Evolutionary conservation across 768 basidiomycete species (phyloP).

Genomic region (Udeniomyces megalosporus): DNA sequence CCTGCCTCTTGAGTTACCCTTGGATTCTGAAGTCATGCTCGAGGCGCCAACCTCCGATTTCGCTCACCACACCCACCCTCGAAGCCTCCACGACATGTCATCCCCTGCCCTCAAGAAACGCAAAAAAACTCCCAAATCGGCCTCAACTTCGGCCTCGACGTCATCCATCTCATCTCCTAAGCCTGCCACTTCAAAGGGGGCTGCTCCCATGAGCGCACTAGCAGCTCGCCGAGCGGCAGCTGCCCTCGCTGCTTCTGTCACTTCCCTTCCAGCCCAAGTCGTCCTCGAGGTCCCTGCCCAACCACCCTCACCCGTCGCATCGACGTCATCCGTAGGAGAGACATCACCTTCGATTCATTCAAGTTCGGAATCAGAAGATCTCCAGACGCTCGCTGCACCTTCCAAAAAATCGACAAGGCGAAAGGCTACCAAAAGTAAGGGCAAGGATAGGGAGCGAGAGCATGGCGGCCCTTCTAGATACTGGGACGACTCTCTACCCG

Average conservation of each 20-base stretch:
- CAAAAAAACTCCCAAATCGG: not conserved
- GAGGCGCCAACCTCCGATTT: no score
- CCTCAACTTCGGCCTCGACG: not conserved
- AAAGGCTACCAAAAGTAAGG: not conserved
- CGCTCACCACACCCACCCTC: no score
- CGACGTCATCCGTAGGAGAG: not conserved
- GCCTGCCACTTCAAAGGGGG: not conserved
- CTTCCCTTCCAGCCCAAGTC: not conserved
- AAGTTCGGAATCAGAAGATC: not conserved
- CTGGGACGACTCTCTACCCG: constrained; percentile 1
- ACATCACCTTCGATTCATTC: no score
- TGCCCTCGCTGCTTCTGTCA: not conserved
- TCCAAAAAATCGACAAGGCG: not conserved
- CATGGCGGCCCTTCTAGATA: not conserved
- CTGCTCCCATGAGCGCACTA: not conserved
- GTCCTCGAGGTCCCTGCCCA: not conserved
- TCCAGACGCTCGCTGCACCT: not conserved
- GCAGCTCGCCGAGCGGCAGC: constrained; percentile 6
- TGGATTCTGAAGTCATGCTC: no score
- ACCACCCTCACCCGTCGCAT: not conserved
- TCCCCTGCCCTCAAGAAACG: constrained; percentile 1
- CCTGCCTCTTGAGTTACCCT: no score
- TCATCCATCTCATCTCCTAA: not conserved
- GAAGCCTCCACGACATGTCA: not conserved
- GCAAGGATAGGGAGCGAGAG: not conserved